These are phyloP conservation scores for Phytophthora sp. DNA, from an alignment of 352 stramenopile genomes.

Conservation along the genomic window DNA sequence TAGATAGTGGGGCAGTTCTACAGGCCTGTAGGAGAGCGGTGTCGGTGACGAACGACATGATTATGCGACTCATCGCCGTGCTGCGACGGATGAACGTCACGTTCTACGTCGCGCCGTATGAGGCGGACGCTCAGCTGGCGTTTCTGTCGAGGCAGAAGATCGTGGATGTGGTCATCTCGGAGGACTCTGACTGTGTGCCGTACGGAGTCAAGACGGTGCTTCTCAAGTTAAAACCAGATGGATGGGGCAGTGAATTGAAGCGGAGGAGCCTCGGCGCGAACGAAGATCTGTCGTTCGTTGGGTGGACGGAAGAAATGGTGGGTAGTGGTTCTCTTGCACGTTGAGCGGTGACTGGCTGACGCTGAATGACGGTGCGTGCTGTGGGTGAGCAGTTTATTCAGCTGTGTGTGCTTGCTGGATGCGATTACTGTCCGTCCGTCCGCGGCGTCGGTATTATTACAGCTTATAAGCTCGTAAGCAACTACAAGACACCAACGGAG, in stretches of 20 bases:
- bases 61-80: conserved; percentile 67
- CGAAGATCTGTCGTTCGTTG: conserved; percentile 82
- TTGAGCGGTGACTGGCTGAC: not conserved
- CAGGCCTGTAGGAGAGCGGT: conserved; percentile 58
- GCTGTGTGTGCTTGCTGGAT: conserved; percentile 88
- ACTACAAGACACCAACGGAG: conserved; percentile 51
- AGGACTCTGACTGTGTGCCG: conserved; percentile 96
- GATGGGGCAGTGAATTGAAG: conserved; percentile 89
- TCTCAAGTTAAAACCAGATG: conserved; percentile 94
- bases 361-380: not conserved
- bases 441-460: conserved; percentile 80
- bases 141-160: conserved; percentile 89
- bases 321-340: not conserved
- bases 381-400: conserved; percentile 64
- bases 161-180: conserved; percentile 95
- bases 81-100: conserved; percentile 75
- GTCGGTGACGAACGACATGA: conserved; percentile 78
- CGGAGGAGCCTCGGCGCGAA: conserved; percentile 78
- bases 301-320: conserved; percentile 90
- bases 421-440: conserved; percentile 89
- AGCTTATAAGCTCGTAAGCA: conserved; percentile 78
- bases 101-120: conserved; percentile 97
- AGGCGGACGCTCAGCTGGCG: conserved; percentile 97
- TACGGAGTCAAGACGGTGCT: conserved; percentile 93
- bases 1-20: conserved; percentile 30